phyloP scores from a whole-genome alignment of 768 basidiomycete genomes.

The Aureoboletus auriporus region DNA sequence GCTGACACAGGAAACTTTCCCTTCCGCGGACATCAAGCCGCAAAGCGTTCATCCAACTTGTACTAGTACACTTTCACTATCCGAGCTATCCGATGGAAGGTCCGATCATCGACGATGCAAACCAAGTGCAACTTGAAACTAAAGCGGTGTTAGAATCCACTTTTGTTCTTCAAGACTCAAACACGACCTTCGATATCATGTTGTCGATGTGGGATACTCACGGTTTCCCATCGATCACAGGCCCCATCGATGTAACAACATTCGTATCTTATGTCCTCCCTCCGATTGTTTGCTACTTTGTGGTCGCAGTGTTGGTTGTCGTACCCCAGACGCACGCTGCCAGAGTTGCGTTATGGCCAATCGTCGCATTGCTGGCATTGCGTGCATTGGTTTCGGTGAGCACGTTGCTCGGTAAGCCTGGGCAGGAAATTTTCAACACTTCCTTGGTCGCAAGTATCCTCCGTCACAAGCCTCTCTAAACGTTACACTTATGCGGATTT shows the following conservation, averaged over 20 bases:
- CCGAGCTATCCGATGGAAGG: too few relatives aligned
- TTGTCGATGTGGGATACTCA: not conserved
- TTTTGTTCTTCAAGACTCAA: not conserved
- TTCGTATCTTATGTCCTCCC: constrained; percentile 39
- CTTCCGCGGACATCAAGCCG: too few relatives aligned
- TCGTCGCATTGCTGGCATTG: constrained; percentile 41
- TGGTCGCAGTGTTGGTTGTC: constrained; percentile 46
- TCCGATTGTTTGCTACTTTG: constrained; percentile 42
- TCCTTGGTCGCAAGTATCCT: constrained; percentile 8
- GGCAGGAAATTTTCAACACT: constrained; percentile 3
- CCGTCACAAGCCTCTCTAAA: not conserved
- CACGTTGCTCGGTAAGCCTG: constrained; percentile 1
- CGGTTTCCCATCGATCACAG: constrained; percentile 4
- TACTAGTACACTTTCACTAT: too few relatives aligned
- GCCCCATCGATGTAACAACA: constrained; percentile 29
- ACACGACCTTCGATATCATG: not conserved
- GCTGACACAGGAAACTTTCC: too few relatives aligned
- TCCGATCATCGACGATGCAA: too few relatives aligned
- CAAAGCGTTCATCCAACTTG: too few relatives aligned
- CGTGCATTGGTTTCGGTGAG: constrained; percentile 29
- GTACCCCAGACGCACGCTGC: constrained; percentile 39
- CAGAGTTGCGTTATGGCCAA: constrained; percentile 45
- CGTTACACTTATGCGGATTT: not conserved
- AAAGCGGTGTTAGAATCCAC: too few relatives aligned
- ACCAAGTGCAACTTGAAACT: too few relatives aligned